These are phyloP conservation scores for Trametes elegans DNA, from an alignment of 768 basidiomycete species.

Conservation along the genomic window DNA sequence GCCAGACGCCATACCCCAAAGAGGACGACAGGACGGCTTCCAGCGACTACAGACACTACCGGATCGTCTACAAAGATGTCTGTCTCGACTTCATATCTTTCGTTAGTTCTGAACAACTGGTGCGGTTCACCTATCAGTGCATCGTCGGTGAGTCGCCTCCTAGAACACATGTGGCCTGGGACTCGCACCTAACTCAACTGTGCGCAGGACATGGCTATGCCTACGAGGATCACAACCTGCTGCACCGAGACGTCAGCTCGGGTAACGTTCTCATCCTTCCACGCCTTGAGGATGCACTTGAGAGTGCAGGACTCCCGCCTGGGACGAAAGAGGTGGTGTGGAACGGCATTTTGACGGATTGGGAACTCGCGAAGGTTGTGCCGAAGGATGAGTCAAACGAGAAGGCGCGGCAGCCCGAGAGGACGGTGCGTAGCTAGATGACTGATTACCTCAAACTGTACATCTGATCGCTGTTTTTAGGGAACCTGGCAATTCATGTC, in stretches of 20 bases:
- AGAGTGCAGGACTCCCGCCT: not conserved
- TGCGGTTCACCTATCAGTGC: not conserved
- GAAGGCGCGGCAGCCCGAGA: not conserved
- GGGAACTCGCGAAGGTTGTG: not conserved
- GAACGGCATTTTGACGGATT: slow-evolving; percentile 1
- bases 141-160: too few species aligned
- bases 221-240: too few species aligned
- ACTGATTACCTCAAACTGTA: too few species aligned
- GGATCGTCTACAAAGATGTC: slow-evolving; percentile 1
- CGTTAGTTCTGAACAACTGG: not conserved
- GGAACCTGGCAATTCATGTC: slow-evolving; percentile 11
- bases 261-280: too few species aligned
- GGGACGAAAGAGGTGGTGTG: not conserved
- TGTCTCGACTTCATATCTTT: not conserved
- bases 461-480: not conserved
- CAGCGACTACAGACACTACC: not conserved
- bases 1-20: too few species aligned
- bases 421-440: not conserved
- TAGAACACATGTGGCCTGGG: too few species aligned
- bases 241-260: too few species aligned
- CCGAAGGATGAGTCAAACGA: not conserved
- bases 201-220: too few species aligned
- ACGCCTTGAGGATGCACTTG: too few species aligned
- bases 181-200: too few species aligned
- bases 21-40: not conserved